Percentiles rank a stretch among this genome's conserved stretches.
phyloP scores from a whole-genome alignment of 225 moss, liverwort and hornwort genomes.

The Pleurozium schreberi region DNA sequence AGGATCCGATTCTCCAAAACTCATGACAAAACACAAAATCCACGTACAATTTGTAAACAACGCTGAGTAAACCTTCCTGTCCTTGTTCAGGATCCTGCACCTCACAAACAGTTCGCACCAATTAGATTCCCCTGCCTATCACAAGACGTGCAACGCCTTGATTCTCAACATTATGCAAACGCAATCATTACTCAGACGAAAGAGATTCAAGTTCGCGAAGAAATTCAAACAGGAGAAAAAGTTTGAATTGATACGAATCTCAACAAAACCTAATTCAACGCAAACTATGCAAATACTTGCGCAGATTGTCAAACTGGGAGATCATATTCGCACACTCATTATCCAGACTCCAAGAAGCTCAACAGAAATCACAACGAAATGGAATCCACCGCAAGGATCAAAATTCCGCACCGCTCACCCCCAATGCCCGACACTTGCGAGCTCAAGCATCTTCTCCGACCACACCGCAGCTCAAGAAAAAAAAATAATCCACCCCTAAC shows the following conservation, averaged over 20 bases:
- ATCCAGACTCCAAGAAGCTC: not conserved
- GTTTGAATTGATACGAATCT: not conserved
- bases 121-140: not conserved
- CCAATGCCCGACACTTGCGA: not conserved
- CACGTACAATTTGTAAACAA: not conserved
- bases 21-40: not conserved
- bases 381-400: no score
- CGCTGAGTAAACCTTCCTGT: not conserved
- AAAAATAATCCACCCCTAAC: not conserved
- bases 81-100: not conserved
- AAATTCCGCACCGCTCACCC: not conserved
- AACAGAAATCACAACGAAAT: not conserved
- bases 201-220: not conserved
- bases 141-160: not conserved
- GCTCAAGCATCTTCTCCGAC: not conserved
- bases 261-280: not conserved
- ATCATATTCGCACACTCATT: not conserved
- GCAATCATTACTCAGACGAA: not conserved
- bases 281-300: not conserved
- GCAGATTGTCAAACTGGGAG: not conserved
- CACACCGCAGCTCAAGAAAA: not conserved
- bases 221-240: not conserved
- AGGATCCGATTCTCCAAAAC: not conserved
- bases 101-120: not conserved
- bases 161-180: not conserved